Base-by-base conservation (phyloP, 192 early-diverging fungal species). In the Rhizophagus sp. region DNA sequence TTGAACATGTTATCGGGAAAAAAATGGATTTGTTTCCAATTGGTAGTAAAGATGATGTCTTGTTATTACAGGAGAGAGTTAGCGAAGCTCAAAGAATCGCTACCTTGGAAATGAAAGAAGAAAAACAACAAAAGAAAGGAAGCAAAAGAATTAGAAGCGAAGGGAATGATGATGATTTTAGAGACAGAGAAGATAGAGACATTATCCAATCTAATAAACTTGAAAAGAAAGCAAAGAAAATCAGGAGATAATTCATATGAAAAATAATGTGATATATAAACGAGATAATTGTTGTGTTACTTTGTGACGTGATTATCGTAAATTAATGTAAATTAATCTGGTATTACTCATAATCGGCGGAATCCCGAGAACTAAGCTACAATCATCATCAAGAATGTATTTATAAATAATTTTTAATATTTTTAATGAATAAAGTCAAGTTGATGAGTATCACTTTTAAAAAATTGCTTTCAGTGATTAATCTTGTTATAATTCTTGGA, bases 41-140 rank as follows among this genome's bases (percentile, higher is more conserved):
- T 22, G 76, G 80, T 64, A 93, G 95, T 63, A 96, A 97, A 83
- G 91, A 93, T 25, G 92, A 90, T 7, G 94, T 98, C 34, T 79
- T 99, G 89, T 49, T 98, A 81, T 85, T 99, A 22, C 96, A 98
- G 87, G 97, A 99, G 81, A 90, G 97, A 36, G 97, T 99, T 4
- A 84, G 88, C 22, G 97, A 99, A 85, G 96, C 97, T 6, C 92
- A 92, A 71, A 87, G 96, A 67, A 92, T 94, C 57, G 97, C 96
- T 11, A 92, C 91, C 62, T 87, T 96, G 78, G 95, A 97, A 80
- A 67, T 97, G 81, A 96, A 95, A 84, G 94, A 95, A 76, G 94
- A 95, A 76, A 90, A 96, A 76, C 84, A 87, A 72, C 17, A 81
- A 0, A 84, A 85, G 79, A 82, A 82, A 88, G 91, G 62, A 83